These are phyloP conservation scores for Nicotiana undulata DNA, from an alignment of 257 asterid genomes.

Conservation along the genomic window DNA sequence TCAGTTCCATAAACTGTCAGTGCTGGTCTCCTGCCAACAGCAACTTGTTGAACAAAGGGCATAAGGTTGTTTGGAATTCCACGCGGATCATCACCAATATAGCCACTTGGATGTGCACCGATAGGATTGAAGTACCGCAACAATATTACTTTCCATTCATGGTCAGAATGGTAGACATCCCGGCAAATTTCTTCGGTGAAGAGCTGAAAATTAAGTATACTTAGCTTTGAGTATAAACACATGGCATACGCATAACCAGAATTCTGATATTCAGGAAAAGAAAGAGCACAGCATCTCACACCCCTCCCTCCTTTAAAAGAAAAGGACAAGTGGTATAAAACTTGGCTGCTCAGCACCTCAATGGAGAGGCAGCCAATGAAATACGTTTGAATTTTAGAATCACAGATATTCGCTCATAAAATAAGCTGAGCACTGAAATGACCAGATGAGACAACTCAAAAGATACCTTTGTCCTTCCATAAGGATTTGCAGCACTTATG, in stretches of 20 bases:
- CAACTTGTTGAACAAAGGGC: constrained; percentile 99
- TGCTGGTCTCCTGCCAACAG: constrained; percentile 87
- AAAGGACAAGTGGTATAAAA: not conserved
- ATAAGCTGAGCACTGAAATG: not conserved
- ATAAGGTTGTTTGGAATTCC: constrained; percentile 95
- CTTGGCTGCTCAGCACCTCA: not conserved
- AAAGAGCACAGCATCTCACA: not conserved
- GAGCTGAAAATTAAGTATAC: constrained; percentile 44
- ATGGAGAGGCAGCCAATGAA: not conserved
- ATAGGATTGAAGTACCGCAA: constrained; percentile 97
- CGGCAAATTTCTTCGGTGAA: constrained; percentile 93
- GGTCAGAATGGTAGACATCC: constrained; percentile 64
- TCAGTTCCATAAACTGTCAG: constrained; percentile 75
- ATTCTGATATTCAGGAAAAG: constrained; percentile 1
- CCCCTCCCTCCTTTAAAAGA: not conserved
- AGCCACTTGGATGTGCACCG: constrained; percentile 93
- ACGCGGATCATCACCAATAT: constrained; percentile 93
- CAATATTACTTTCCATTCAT: constrained; percentile 79
- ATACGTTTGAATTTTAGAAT: not conserved
- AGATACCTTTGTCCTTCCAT: constrained; percentile 92
- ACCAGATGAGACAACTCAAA: not conserved
- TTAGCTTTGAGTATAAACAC: constrained; percentile 9
- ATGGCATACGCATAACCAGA: not conserved
- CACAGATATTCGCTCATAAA: not conserved
- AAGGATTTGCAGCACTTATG: constrained; percentile 66